Evolutionary conservation across 2,329 filamentous ascomycete species (phyloP), one percentile per base, ranked within the genome.

Genomic region (Pseudofabraea citricarpa): DNA sequence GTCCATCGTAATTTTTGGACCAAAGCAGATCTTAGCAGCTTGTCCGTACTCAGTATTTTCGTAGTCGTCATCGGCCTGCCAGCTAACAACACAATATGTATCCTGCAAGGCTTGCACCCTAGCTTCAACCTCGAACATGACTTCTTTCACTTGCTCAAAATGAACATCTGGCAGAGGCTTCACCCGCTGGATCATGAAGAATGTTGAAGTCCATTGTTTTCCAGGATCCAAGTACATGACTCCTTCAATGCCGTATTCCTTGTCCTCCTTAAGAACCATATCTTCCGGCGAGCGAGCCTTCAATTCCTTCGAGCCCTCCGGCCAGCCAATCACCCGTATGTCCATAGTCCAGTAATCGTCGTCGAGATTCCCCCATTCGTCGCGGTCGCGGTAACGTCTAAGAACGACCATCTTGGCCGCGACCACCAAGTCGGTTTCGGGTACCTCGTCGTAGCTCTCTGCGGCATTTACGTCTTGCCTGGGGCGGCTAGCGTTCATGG

Each of bases 21-120:
- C 35, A 37, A 37, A 37, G 19, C 35, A 37, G 15, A 37, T 37
- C n/a, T 37, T 37, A 12, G 35, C 35, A 5, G 35, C 35, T n/a
- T 37, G 35, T 23, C 35, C 35, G 15, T 37, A 37, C 35, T 37
- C 35, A 13, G 35, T 37, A 13, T 37, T 37, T 21, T 37, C 35
- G 15, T 37, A 37, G 21, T 37, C 35, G 15, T 37, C 35, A n/a
- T 37, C 35, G 13, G 19, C 35, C 19, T n/a, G 19, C 35, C 35
- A 37, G 15, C 35, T 37, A 3, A 22, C 35, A 12, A 37, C 35
- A 23, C 4, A 37, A 22, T 37, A 37, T 15, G 5, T 13, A 9
- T 20, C 10, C 19, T 23, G 35, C 5, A 37, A 6, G 13, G 35
- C 35, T 22, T 37, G 35, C 8, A 37, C 35, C 10, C 35, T 22